A percentile compares a stretch with the other conserved stretches of the same genome.
Evolutionary conservation across 495 filamentous ascomycete genomes (phyloP).

Genomic region (Pseudoneurospora amorphoporcata): DNA sequence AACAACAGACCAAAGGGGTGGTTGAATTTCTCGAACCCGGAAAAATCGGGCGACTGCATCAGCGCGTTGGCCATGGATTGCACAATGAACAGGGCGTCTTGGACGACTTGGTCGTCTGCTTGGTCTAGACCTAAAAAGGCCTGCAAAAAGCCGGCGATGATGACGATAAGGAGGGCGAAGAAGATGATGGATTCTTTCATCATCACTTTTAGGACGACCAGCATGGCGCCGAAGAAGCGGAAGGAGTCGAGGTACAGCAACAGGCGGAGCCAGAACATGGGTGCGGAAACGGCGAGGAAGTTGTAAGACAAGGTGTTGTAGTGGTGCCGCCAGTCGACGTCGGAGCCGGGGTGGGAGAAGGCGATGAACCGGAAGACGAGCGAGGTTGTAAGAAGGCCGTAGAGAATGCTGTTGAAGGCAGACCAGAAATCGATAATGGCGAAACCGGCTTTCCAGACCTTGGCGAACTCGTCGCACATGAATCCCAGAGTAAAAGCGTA

Average conservation of each 20-base stretch:
- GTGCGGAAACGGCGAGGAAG: conserved; percentile 80
- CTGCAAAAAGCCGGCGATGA: conserved; percentile 85
- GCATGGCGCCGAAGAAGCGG: conserved; percentile 95
- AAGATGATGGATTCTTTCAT: conserved; percentile 98
- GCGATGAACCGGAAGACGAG: conserved; percentile 72
- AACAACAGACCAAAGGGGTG: conserved; percentile 79
- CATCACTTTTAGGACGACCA: conserved; percentile 96
- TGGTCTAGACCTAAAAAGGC: conserved; percentile 92
- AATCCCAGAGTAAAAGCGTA: conserved; percentile 93
- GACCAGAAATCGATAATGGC: conserved; percentile 94
- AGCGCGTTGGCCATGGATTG: conserved; percentile 84
- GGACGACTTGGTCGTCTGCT: conserved; percentile 53
- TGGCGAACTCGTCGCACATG: conserved; percentile 72
- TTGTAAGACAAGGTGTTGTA: conserved; percentile 83
- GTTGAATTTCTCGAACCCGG: conserved; percentile 65
- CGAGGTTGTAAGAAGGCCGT: conserved; percentile 62
- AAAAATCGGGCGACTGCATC: conserved; percentile 85
- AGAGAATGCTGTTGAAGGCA: conserved; percentile 78
- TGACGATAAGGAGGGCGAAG: conserved; percentile 82
- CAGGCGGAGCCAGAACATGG: conserved; percentile 94
- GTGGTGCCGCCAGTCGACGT: conserved; percentile 42
- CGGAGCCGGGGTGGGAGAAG: conserved; percentile 44
- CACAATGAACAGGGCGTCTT: conserved; percentile 59
- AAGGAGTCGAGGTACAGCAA: conserved; percentile 88
- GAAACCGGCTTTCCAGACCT: conserved; percentile 86